These are phyloP conservation scores for Poronia punctata DNA, from an alignment of 495 filamentous ascomycete species.

Conservation along the genomic window DNA sequence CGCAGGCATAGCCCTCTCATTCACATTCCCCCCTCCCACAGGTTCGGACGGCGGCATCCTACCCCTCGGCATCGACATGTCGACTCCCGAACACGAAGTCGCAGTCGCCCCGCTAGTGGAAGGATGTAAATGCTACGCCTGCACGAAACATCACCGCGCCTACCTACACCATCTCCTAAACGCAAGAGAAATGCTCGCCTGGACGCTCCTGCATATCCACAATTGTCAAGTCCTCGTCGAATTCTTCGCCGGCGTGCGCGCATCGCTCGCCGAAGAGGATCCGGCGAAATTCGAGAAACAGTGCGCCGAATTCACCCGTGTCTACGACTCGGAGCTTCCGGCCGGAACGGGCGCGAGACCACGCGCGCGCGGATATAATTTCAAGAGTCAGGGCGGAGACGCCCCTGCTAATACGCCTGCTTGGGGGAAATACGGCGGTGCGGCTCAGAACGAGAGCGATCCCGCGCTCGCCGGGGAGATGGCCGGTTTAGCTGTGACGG, in stretches of 20 bases:
- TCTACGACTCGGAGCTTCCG: constrained; percentile 64
- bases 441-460: constrained; percentile 11
- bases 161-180: constrained; percentile 79
- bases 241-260: constrained; percentile 69
- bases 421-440: constrained; percentile 42
- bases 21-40: constrained; percentile 56
- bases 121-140: constrained; percentile 75
- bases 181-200: constrained; percentile 93
- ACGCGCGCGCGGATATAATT: constrained; percentile 78
- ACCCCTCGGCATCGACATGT: constrained; percentile 72
- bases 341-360: constrained; percentile 70
- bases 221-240: constrained; percentile 64
- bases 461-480: constrained; percentile 15
- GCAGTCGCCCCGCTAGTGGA: constrained; percentile 51
- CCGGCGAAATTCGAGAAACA: constrained; percentile 58
- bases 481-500: constrained; percentile 20
- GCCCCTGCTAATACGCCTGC: constrained; percentile 60
- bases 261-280: constrained; percentile 41
- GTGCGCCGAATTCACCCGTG: constrained; percentile 44
- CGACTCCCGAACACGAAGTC: constrained; percentile 49
- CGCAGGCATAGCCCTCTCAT: constrained; percentile 76
- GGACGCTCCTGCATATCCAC: constrained; percentile 87
- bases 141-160: constrained; percentile 74
- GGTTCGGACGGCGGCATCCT: constrained; percentile 1
- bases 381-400: constrained; percentile 59